Base-by-base conservation (phyloP, 2,329 filamentous ascomycete genomes). In the Epichloe uncinata region DNA sequence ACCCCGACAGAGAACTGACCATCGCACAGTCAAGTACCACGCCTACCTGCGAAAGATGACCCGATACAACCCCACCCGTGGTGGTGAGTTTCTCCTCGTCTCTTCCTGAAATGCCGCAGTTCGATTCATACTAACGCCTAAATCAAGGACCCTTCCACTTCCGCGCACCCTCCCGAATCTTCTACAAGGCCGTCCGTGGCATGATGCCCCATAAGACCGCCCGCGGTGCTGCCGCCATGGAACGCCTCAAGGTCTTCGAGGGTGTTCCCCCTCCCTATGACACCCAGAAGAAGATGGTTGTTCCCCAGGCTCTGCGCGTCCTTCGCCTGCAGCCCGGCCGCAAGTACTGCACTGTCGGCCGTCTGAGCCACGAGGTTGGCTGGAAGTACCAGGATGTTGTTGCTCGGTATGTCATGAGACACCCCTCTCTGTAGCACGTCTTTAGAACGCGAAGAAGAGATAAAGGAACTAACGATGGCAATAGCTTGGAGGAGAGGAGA, bases 301-400 rank as follows among this genome's bases (percentile, higher is more conserved):
- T 98, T 63, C 93, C 93, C 73, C 93, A 97, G 82, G 93, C 93
- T 65, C 83, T 98, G 68, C 85, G 93, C 69, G 85, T 98, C 62
- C 83, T 98, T 71, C 82, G 93, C 72, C 81, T 98, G 72, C 94
- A 96, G 82, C 93, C 93, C 67, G 93, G 93, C 70, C 89, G 93
- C 80, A 98, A 98, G 84, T 98, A 95, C 87, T 98, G 93, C 87
- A 95, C 90, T 60, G 91, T 98, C 63, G 93, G 93, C 65, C 84
- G 93, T 76, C 79, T 98, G 69, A 93, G 87, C 74, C 90, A 96
- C 76, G 93, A 98, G 80, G 93, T 97, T 69, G 93, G 93, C 78
- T 98, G 93, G 93, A 98, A 98, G 80, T 97, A 98, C 85, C 87
- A 96, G 82, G 91, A 96, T 71, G 90, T 98, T 69, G 93, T 98